These are phyloP conservation scores for Rhizopogon rudus DNA, from an alignment of 768 basidiomycete species.

Conservation along the genomic window DNA sequence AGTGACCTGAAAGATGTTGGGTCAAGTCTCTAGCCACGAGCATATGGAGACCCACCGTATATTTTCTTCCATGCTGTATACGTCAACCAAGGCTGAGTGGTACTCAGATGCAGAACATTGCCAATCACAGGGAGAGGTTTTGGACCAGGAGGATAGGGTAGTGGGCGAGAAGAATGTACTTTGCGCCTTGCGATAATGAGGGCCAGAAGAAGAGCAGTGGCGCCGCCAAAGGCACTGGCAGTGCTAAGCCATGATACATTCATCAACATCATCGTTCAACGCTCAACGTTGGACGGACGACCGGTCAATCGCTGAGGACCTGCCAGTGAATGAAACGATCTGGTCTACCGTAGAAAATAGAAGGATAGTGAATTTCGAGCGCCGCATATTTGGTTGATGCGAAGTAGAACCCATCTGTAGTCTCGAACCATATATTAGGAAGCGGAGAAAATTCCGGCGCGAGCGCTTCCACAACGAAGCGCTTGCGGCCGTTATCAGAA, in stretches of 20 bases:
- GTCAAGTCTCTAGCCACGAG: neutral
- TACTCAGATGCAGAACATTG: constrained; percentile 18
- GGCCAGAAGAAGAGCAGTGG: neutral
- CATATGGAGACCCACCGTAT: constrained; percentile 20
- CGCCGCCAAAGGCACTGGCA: neutral
- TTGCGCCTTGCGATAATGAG: neutral
- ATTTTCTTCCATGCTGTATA: constrained; percentile 24
- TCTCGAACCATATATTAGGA: too few relatives aligned
- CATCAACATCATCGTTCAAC: neutral
- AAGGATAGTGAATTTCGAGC: too few relatives aligned
- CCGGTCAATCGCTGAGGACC: too few relatives aligned
- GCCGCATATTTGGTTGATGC: too few relatives aligned
- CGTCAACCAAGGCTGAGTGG: constrained; percentile 25
- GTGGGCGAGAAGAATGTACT: neutral
- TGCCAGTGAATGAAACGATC: too few relatives aligned
- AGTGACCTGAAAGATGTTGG: neutral
- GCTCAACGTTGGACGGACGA: too few relatives aligned
- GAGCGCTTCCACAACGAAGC: too few relatives aligned
- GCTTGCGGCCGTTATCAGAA: too few relatives aligned
- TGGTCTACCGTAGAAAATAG: too few relatives aligned
- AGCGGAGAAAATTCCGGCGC: too few relatives aligned
- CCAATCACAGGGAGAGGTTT: constrained; percentile 24
- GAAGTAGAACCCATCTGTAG: too few relatives aligned
- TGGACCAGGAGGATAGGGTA: constrained; percentile 25
- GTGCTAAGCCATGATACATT: neutral